Conservation (phyloP, 2,329 filamentous ascomycete species). For the Diaporthe sp. region DNA sequence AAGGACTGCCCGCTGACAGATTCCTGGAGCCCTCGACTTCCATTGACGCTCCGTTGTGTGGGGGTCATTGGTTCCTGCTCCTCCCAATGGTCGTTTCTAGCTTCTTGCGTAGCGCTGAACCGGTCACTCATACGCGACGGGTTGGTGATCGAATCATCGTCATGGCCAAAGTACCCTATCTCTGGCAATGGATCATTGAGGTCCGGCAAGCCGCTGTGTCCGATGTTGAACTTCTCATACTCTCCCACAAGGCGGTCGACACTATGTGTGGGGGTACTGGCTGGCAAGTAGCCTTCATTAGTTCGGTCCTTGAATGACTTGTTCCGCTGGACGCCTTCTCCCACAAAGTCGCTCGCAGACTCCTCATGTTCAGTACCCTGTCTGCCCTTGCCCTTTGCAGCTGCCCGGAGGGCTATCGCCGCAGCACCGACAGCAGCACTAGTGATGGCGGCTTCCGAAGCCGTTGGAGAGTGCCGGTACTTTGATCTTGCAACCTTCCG, state of each 20-base stretch:
- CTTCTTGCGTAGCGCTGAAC: conserved; percentile 65
- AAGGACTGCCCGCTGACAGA: conserved; percentile 52
- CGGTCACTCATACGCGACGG: conserved; percentile 86
- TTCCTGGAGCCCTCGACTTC: conserved; percentile 12
- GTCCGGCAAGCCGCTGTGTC: conserved; percentile 78
- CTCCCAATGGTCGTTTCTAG: conserved; percentile 45
- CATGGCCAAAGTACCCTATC: conserved; percentile 73
- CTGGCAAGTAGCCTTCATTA: conserved; percentile 67
- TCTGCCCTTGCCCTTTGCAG: conserved; percentile 59
- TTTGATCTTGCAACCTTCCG: conserved; percentile 64
- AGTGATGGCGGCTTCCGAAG: conserved; percentile 71
- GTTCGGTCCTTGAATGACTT: conserved; percentile 78
- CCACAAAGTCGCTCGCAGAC: conserved; percentile 57
- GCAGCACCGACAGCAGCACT: conserved; percentile 68
- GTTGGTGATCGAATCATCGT: conserved; percentile 83
- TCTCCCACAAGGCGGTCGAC: conserved; percentile 70
- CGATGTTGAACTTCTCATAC: conserved; percentile 68
- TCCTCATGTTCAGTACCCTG: conserved; percentile 53
- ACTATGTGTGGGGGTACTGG: conserved; percentile 71
- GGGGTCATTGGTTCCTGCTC: conserved; percentile 45
- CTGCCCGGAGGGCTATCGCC: conserved; percentile 64
- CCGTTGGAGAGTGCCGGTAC: conserved; percentile 66
- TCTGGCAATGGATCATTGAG: conserved; percentile 81
- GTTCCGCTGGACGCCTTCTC: conserved; percentile 70
- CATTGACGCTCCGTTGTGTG: conserved; percentile 54